Base-by-base conservation (phyloP, 2,329 filamentous ascomycete genomes). In the Aspergillus unguis region DNA sequence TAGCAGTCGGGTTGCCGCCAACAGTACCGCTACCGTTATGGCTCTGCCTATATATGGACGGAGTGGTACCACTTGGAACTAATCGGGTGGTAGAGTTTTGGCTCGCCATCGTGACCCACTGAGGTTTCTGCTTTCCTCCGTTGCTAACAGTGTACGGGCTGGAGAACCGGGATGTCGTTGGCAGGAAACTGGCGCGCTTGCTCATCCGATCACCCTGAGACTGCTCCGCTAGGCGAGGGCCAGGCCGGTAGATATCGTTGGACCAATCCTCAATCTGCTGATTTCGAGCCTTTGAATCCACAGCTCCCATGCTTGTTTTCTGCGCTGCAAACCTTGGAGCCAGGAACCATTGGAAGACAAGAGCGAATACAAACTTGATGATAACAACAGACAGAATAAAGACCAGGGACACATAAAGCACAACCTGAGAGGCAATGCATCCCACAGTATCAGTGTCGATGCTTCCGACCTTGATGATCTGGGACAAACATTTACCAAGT, bases 241-340 rank as follows among this genome's bases (percentile, higher is more conserved):
- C 90, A 3, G 92, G 88, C 40, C 91, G 88, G 72, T 99, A 97
- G 63, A 99, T 99, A 66, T 99, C 94, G 59, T 97, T 90, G 10
- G 87, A 87, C 94, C 94, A 99, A 64, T 96, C 92, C 71, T 99
- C 94, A 59, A 99, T 99, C 74, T 97, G 91, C 62, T 87, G 85
- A 62, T 92, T 87, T 54, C 94, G 85, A 74, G 92, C 87, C 70
- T 92, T 91, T 59, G 86, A 84, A 69, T 94, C 84, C 4, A 49
- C 47, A n/a, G 86, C 85, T 11, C 84, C 85, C 70, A 95, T 86
- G 2, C 90, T 92, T 0, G 92, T 95, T 73, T 90, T 96, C 44
- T 81, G 76, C 0, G 92, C 90, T 3, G 87, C 92, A 66, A 92
- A 97, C 58, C 86, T 86, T 61, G 87, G 86, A 69, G 88, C 88